Evolutionary conservation across 2,329 filamentous ascomycete species (phyloP).

Genomic region (Lachnellula suecica): DNA sequence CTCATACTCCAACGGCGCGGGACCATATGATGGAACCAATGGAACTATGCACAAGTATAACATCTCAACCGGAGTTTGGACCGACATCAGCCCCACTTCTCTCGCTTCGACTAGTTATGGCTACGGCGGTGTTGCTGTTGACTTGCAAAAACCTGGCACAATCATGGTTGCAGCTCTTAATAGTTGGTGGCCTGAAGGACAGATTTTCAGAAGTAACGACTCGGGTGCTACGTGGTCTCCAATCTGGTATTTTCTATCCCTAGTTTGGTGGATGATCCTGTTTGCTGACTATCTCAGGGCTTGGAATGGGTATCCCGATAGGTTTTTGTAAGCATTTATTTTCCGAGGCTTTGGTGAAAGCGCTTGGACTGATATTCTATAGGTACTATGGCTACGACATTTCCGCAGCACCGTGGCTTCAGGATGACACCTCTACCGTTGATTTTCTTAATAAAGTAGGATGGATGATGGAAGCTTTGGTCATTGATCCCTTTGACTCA

Average conservation of each 20-base stretch:
- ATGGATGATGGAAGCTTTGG: constrained; percentile 61
- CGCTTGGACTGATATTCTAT: background rate
- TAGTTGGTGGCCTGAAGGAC: constrained; percentile 58
- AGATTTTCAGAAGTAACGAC: constrained; percentile 54
- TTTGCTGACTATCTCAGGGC: constrained; percentile 3
- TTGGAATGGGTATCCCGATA: constrained; percentile 10
- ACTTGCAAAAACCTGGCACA: constrained; percentile 53
- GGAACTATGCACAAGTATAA: constrained; percentile 57
- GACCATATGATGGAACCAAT: constrained; percentile 54
- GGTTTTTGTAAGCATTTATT: background rate
- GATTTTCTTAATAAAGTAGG: constrained; percentile 38
- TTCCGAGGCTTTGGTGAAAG: background rate
- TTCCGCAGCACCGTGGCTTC: constrained; percentile 22
- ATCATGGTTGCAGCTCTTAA: constrained; percentile 57
- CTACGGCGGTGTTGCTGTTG: constrained; percentile 55
- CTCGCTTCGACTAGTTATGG: constrained; percentile 41
- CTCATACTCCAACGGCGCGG: constrained; percentile 53
- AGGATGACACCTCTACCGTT: constrained; percentile 19
- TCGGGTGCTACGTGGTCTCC: constrained; percentile 44
- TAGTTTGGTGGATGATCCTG: background rate
- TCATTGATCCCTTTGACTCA: constrained; percentile 57
- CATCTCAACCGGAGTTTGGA: constrained; percentile 48
- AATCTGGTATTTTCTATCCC: constrained; percentile 17
- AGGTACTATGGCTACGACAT: constrained; percentile 23
- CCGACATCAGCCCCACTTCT: constrained; percentile 53